These are phyloP conservation scores for Termitomyces sp. DNA, from an alignment of 1,284 basidiomycete genomes.

Conservation along the genomic window DNA sequence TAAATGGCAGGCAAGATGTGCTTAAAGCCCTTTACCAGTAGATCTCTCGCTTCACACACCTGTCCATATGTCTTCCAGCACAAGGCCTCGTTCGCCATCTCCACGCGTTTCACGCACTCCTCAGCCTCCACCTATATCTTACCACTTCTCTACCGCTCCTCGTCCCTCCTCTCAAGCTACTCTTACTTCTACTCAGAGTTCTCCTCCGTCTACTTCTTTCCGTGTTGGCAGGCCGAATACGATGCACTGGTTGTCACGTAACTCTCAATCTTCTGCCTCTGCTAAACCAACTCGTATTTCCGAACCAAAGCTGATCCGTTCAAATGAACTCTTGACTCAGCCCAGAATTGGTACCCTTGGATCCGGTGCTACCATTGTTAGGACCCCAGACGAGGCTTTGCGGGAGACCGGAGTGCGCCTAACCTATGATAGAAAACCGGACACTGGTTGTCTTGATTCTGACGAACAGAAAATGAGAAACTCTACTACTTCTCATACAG, in stretches of 20 bases:
- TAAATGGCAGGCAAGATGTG: conserved; percentile 1
- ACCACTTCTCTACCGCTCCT: conserved; percentile 17
- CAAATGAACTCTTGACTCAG: conserved; percentile 38
- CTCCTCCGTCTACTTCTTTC: conserved; percentile 19
- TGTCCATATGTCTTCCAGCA: conserved; percentile 18
- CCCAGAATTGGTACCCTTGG: conserved; percentile 50
- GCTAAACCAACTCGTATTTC: conserved; percentile 52
- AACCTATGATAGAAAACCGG: conserved; percentile 22
- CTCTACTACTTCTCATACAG: conserved; percentile 12
- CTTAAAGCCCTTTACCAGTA: conserved; percentile 3
- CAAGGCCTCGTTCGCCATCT: conserved; percentile 27
- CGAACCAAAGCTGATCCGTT: conserved; percentile 52
- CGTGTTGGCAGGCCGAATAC: conserved; percentile 33
- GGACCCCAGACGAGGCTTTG: conserved; percentile 72
- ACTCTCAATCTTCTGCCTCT: conserved; percentile 24
- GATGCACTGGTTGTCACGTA: conserved; percentile 47
- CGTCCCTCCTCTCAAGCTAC: conserved; percentile 23
- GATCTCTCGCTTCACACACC: conserved; percentile 1
- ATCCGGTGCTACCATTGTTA: conserved; percentile 63
- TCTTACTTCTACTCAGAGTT: conserved; percentile 18
- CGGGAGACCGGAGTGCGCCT: conserved; percentile 36
- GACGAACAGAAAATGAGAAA: conserved; percentile 1
- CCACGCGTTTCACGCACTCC: conserved; percentile 23
- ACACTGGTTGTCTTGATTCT: conserved; percentile 7
- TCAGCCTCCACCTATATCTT: conserved; percentile 25